A percentile compares a stretch with the other conserved stretches of the same genome.
Conservation (phyloP, 768 basidiomycete genomes). For the Albatrellus ellisii region DNA sequence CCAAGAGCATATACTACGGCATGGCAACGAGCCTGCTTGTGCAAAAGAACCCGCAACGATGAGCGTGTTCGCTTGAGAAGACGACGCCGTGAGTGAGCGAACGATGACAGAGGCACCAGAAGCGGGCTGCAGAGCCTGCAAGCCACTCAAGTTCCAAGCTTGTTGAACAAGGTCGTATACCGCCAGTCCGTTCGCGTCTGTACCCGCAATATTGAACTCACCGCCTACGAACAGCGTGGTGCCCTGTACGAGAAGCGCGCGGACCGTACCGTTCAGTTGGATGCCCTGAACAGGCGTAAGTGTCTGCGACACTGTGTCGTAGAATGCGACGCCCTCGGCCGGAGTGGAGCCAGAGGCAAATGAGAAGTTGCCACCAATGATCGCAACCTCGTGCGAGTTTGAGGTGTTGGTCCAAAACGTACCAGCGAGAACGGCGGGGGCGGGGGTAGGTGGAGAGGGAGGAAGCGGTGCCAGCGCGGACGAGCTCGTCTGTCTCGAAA, state of each 20-base stretch:
- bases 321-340: conserved; percentile 51
- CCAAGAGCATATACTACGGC: conserved; percentile 69
- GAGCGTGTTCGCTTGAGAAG: conserved; percentile 44
- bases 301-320: conserved; percentile 39
- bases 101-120: conserved; percentile 48
- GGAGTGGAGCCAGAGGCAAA: conserved; percentile 29
- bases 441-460: conserved; percentile 36
- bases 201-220: conserved; percentile 53
- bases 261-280: conserved; percentile 64
- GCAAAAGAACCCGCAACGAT: conserved; percentile 85
- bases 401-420: conserved; percentile 82
- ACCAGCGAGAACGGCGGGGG: conserved; percentile 77
- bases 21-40: conserved; percentile 60
- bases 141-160: conserved; percentile 44
- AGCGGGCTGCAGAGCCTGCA: conserved; percentile 47
- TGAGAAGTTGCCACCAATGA: conserved; percentile 88
- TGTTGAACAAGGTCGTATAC: conserved; percentile 62
- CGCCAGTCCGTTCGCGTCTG: conserved; percentile 54
- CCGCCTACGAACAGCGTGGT: conserved; percentile 73
- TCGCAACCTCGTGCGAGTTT: conserved; percentile 47
- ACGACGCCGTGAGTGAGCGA: conserved; percentile 53
- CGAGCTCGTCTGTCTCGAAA: conserved; percentile 34
- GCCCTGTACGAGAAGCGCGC: conserved; percentile 59
- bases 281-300: conserved; percentile 44
- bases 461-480: conserved; percentile 40